Conservation (phyloP, 2,329 filamentous ascomycete genomes). For the Fusarium sororula region DNA sequence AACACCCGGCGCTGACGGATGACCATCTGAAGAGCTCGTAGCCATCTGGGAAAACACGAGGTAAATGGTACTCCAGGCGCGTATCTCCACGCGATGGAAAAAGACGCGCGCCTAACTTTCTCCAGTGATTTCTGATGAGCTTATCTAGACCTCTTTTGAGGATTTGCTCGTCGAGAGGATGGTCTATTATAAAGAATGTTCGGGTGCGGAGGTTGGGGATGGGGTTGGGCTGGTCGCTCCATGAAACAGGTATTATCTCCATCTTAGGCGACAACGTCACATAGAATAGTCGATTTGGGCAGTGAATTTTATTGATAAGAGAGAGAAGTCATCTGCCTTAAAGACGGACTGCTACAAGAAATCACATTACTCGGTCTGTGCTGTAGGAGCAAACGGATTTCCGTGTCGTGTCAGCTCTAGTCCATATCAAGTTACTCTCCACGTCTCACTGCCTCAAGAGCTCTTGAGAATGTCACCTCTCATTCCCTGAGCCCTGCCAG, state of each 20-base stretch:
- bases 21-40: slow-evolving; percentile 15
- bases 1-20: neutral
- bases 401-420: neutral
- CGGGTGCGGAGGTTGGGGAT: neutral
- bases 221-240: slow-evolving; percentile 1
- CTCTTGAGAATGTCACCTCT: neutral
- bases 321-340: accelerated
- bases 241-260: neutral
- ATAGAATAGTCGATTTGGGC: no score
- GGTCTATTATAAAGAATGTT: slow-evolving; percentile 5
- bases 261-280: neutral
- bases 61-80: slow-evolving; percentile 1
- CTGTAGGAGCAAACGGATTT: neutral
- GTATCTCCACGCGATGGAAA: neutral
- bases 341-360: no score
- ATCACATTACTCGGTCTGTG: neutral
- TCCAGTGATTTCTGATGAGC: neutral
- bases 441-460: no score
- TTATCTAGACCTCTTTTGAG: neutral
- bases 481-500: no score
- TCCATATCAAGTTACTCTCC: neutral
- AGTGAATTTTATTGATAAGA: no score
- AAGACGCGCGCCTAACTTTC: neutral
- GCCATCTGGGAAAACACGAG: neutral
- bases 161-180: neutral